These are phyloP conservation scores for Coriaria nepalensis DNA, from an alignment of 306 rosid species.

Conservation along the genomic window DNA sequence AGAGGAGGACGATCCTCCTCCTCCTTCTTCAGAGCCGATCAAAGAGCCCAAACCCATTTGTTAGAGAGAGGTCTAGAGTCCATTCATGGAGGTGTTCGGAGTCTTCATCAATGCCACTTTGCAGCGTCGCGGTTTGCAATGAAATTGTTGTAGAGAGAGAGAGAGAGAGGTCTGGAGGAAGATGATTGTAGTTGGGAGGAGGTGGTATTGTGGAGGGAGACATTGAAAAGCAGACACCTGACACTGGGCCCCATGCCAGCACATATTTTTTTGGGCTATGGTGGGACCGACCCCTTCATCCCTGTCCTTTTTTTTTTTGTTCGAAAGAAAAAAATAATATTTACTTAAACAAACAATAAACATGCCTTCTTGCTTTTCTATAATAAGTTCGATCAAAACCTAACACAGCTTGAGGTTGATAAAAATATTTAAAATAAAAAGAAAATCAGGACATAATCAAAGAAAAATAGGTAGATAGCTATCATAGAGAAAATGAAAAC, in stretches of 20 bases:
- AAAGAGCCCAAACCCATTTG: slow-evolving; percentile 38
- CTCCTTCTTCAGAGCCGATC: slow-evolving; percentile 14
- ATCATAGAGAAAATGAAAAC: no score
- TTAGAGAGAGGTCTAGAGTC: slow-evolving; percentile 17
- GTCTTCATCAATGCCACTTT: not conserved
- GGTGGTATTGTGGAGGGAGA: slow-evolving; percentile 3
- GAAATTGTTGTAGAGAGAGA: not conserved
- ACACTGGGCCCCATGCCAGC: slow-evolving; percentile 57
- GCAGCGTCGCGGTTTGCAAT: not conserved
- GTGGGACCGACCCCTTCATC: no score
- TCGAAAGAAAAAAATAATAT: no score
- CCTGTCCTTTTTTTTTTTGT: no score
- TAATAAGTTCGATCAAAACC: no score
- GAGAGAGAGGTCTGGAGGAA: slow-evolving; percentile 10
- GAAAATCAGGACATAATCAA: no score
- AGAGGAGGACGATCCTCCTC: slow-evolving; percentile 24
- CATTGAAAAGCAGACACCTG: slow-evolving; percentile 34
- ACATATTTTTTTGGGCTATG: no score
- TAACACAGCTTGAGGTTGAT: no score
- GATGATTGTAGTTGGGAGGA: slow-evolving; percentile 2
- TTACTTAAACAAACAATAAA: no score
- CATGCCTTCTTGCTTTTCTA: no score
- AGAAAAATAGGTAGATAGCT: no score
- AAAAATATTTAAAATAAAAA: no score
- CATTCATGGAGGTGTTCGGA: slow-evolving; percentile 15